Evolutionary conservation across 2,329 filamentous ascomycete genomes (phyloP), one percentile per base, ranked within the genome.

Genomic region (Trichoderma sp.): DNA sequence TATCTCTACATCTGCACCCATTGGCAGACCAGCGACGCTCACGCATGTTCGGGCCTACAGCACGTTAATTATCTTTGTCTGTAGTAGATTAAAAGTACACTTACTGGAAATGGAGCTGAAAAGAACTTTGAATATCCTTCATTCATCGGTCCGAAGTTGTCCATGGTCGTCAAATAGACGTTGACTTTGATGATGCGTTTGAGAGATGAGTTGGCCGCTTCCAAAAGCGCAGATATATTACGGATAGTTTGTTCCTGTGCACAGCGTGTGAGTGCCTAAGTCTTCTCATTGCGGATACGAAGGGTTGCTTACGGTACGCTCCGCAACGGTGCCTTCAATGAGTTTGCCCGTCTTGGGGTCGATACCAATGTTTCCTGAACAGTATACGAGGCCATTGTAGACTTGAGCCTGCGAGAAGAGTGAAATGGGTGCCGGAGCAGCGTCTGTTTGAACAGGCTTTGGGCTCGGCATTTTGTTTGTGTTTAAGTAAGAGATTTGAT

Each of bases 1-100:
- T 75, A 94, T 91, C 82, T 93, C 91, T 8, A 94, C 87, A 69
- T 90, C 87, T 7, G 90, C 90, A 16, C 86, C 86, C 75, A 91
- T 86, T 2, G 91, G 91, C 73, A 94, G 81, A 76, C 90, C 85
- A 79, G 91, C 88, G 14, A 93, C 91, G 0, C 90, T 90, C 30
- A 94, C 90, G 76, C 91, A 94, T 63, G 87, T 91, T 69, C 90
- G 79, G 59, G 79, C 81, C 81, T 83, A 14, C 5, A 13, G 6
- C 14, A 6, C 6, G 52, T 16, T 52, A 32, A 26, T 13, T 65
- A 24, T 58, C 11, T 46, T 24, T 18, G 5, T 5, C 37, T 18
- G 8, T 16, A 18, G 11, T 1, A 4, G 1, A 13, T 3, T 10
- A 13, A 13, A 14, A 10, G 10, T 8, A 75, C 11, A 37, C 82